Conservation (phyloP, 2,329 filamentous ascomycete species). For the Coniochaeta sp. region DNA sequence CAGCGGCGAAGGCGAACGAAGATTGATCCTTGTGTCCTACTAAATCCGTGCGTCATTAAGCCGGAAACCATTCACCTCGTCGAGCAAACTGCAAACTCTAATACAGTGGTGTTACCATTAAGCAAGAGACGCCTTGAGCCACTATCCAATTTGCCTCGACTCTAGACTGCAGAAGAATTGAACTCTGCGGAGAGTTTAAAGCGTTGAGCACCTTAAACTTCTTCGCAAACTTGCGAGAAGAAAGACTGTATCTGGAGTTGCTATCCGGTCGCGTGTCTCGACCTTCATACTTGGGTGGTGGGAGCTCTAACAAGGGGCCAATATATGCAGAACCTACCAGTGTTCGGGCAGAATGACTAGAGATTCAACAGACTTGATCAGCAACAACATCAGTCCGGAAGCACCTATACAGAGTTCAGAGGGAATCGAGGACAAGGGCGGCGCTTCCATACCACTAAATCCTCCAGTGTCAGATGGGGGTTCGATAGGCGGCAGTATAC, state of each 20-base stretch:
- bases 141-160: too few relatives aligned
- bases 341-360: too few relatives aligned
- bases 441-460: not conserved
- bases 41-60: not conserved
- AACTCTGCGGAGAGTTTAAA: too few relatives aligned
- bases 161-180: too few relatives aligned
- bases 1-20: not conserved
- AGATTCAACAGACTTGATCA: not conserved
- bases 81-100: too few relatives aligned
- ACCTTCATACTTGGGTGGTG: not conserved
- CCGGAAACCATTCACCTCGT: not conserved
- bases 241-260: too few relatives aligned
- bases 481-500: not conserved
- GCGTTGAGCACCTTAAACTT: too few relatives aligned
- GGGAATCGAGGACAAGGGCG: not conserved
- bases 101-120: too few relatives aligned
- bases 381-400: not conserved
- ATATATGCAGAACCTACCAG: not conserved
- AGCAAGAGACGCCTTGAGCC: too few relatives aligned
- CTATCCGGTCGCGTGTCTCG: not conserved
- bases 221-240: too few relatives aligned
- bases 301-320: not conserved
- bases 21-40: not conserved
- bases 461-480: not conserved
- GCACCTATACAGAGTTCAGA: not conserved